Evolutionary conservation across 495 filamentous ascomycete species (phyloP), one percentile per base, ranked within the genome.

Genomic region (Hypoxylon trugodes): DNA sequence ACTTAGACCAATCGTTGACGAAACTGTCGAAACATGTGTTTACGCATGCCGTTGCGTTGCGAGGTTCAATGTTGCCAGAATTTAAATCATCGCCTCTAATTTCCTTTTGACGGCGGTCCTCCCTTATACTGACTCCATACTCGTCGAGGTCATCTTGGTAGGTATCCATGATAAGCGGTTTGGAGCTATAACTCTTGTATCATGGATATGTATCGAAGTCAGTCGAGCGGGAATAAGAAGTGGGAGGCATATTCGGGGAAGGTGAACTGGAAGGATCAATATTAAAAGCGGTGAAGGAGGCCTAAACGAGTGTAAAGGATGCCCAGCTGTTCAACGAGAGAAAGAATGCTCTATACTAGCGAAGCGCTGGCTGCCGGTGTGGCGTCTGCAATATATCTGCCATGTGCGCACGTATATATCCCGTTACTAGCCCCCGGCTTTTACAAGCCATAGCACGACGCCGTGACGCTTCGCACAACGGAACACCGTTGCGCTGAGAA

Each of bases 221-320:
- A 38, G 33, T 32, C n/a, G 25, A 54, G 30, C 7, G 30, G 45
- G 10, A 38, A 63, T 15, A 48, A 45, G 49, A 21, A 68, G 59
- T 22, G 60, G 61, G 49, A 70, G 67, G 60, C 69, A 70, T 70
- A 50, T 54, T 72, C 61, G 50, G 42, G 26, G 25, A n/a, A n/a
- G 25, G 12, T 33, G 9, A 18, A 13, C 33, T 24, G 36, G 25
- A 32, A 19, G 7, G n/a, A 42, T 30, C 43, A 25, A 32, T 53
- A 49, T 26, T 48, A 36, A 54, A 26, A 19, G 59, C 43, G 53
- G 48, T 38, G 42, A 64, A 22, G 15, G 36, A 46, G 36, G 48
- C 45, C 52, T 54, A 28, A 68, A 68, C 56, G 67, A 72, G 36
- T 16, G 67, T 65, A 37, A 66, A 41, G 35, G 21, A 32, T 49